Base-by-base conservation (phyloP, 1,284 basidiomycete species). In the Tilletia indica region DNA sequence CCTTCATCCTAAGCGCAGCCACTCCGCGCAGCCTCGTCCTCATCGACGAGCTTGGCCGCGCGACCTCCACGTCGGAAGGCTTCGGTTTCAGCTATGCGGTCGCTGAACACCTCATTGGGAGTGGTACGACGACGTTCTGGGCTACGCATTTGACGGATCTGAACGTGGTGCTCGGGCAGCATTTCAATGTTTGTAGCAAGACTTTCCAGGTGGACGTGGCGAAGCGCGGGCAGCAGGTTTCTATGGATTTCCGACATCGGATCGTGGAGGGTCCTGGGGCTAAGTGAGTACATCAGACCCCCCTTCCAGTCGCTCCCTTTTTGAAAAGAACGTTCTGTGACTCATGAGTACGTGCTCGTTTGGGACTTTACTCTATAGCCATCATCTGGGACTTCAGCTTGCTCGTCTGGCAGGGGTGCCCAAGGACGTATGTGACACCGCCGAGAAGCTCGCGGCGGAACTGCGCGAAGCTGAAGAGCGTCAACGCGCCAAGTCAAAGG, bases 61-160 rank as follows among this genome's bases (percentile, higher is more conserved):
- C 93, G 2, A 97, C 95, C 0, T 91, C 93, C 3, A 90, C 93
- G 0, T 86, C 87, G 61, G 94, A 97, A 82, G 94, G 96, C 0
- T 86, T 93, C 14, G 96, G 93, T 0, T 91, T 98, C 66, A 91
- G 93, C 0, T 92, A 96, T 84, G 94, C 96, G 0, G 92, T 98
- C 71, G 92, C 93, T 0, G 95, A 98, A 83, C 89, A 89, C 56
- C 87, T 98, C 70, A 90, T 97, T 42, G 86, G 74, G 12, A 68
- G 56, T 12, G 72, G 94, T 92, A 87, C 90, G 11, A 92, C 91
- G 76, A 91, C 92, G 1, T 92, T 97, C 85, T 98, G 97, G 80
- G 91, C 93, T 5, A 97, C 95, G 87, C 95, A 81, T 76, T 88
- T 85, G 72, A 75, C 73, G 54, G 74, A 78, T 51, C 73, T 80